A percentile compares a stretch with the other conserved stretches of the same genome.
These are phyloP conservation scores for Incumbomyces lentus DNA, from an alignment of 2,329 filamentous ascomycete species.

Conservation along the genomic window DNA sequence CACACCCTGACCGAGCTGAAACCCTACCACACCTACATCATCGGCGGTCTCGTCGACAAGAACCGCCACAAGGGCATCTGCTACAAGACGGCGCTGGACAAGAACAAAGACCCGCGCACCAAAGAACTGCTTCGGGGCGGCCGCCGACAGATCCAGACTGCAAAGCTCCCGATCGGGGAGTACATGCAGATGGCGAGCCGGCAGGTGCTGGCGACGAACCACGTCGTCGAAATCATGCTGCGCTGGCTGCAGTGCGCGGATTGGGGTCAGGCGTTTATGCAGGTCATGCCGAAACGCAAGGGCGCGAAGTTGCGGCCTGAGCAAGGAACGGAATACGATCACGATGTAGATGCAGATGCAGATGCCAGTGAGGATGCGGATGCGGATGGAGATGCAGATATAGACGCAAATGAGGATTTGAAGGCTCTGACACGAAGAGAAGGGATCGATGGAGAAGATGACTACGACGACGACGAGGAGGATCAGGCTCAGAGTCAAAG, in stretches of 20 bases:
- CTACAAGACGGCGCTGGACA: constrained; percentile 65
- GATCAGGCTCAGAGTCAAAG: too few species aligned
- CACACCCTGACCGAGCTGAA: constrained; percentile 73
- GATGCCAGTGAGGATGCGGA: background rate
- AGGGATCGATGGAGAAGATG: too few species aligned
- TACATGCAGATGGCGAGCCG: constrained; percentile 85
- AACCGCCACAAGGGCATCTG: constrained; percentile 94
- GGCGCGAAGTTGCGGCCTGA: constrained; percentile 54
- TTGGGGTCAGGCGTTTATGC: constrained; percentile 82
- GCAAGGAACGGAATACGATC: constrained; percentile 9
- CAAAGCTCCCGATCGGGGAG: constrained; percentile 87
- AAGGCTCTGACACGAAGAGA: too few species aligned
- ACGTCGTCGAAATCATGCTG: constrained; percentile 94
- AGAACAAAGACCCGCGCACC: constrained; percentile 17
- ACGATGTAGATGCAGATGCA: background rate
- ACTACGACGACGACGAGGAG: too few species aligned
- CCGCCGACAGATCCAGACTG: constrained; percentile 60
- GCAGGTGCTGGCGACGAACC: constrained; percentile 82
- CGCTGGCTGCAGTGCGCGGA: constrained; percentile 82
- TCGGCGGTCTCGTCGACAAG: constrained; percentile 89
- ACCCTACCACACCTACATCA: constrained; percentile 81
- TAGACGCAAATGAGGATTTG: too few species aligned
- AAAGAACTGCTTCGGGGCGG: background rate
- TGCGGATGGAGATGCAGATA: background rate
- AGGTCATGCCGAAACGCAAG: constrained; percentile 84